phyloP scores from a whole-genome alignment of 2,329 filamentous ascomycete genomes.

The Sporothrix dimorphospora region DNA sequence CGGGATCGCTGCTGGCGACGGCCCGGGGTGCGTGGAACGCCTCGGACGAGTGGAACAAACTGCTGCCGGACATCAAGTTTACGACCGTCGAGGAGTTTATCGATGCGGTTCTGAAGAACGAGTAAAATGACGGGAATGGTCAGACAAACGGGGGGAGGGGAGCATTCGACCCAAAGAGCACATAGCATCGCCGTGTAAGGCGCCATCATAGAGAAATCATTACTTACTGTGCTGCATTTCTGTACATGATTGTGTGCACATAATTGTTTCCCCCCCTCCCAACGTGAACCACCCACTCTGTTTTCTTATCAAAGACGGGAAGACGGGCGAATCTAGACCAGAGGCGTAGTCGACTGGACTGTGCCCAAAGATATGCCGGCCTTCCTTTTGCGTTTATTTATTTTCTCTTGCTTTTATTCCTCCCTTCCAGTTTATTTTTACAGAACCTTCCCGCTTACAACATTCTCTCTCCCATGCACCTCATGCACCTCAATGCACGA shows the following conservation, averaged over 20 bases:
- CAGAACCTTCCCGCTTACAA: neutral
- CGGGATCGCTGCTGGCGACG: constrained; percentile 48
- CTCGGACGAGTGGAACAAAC: constrained; percentile 48
- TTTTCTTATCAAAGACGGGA: neutral
- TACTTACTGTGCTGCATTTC: neutral
- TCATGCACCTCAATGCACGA: neutral
- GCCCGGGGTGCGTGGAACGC: constrained; percentile 48
- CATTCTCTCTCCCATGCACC: neutral
- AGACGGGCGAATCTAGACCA: neutral
- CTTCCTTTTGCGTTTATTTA: too few relatives aligned
- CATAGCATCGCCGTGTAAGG: neutral
- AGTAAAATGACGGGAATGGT: neutral
- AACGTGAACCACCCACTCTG: too few relatives aligned
- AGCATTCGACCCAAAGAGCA: too few relatives aligned
- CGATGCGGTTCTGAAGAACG: constrained; percentile 2
- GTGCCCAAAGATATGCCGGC: too few relatives aligned
- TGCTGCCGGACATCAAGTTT: constrained; percentile 51
- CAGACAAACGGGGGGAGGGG: neutral
- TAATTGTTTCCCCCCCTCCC: too few relatives aligned
- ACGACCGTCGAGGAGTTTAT: constrained; percentile 48
- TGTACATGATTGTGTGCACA: neutral
- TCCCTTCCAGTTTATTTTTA: neutral
- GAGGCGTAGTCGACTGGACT: too few relatives aligned
- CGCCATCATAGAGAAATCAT: neutral
- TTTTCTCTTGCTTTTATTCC: too few relatives aligned